phyloP scores from a whole-genome alignment of 2,329 filamentous ascomycete genomes.

The Bipolaris victoriae region DNA sequence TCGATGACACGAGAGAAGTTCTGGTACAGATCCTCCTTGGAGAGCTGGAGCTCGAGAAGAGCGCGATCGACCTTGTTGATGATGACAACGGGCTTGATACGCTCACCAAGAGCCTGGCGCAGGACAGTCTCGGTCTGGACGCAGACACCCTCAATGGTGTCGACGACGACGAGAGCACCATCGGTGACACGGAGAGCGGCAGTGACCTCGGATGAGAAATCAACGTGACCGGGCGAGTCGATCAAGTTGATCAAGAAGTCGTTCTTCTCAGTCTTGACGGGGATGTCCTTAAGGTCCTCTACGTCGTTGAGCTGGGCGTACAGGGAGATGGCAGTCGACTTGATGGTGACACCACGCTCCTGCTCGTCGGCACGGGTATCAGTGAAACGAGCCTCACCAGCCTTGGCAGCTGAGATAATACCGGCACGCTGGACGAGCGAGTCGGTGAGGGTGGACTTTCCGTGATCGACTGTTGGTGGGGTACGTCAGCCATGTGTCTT shows the following conservation, averaged over 20 bases:
- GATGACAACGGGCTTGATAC: constrained; percentile 99
- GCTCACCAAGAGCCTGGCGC: constrained; percentile 98
- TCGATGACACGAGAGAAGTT: constrained; percentile 99
- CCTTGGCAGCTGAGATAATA: constrained; percentile 99
- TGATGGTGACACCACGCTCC: constrained; percentile 99
- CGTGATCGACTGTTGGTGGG: constrained; percentile 79
- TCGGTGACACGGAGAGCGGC: constrained; percentile 99
- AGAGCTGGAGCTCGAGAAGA: constrained; percentile 97
- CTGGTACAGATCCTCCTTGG: constrained; percentile 99
- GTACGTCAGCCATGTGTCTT: constrained; percentile 32
- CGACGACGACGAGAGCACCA: constrained; percentile 98
- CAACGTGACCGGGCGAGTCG: constrained; percentile 99
- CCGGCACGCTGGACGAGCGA: constrained; percentile 98
- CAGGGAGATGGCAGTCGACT: constrained; percentile 99
- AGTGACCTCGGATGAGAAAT: constrained; percentile 99
- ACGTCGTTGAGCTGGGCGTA: constrained; percentile 81
- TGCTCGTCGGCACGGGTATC: constrained; percentile 98
- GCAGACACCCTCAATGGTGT: constrained; percentile 99
- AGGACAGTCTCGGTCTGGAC: constrained; percentile 99
- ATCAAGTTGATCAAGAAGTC: constrained; percentile 99
- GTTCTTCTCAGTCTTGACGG: constrained; percentile 84
- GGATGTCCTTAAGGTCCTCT: constrained; percentile 95
- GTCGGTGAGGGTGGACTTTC: constrained; percentile 99
- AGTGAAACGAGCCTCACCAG: constrained; percentile 92
- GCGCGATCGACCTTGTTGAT: constrained; percentile 99